Evolutionary conservation across 225 moss, liverwort and hornwort species (phyloP).

Genomic region (Pseudoscleropodium purum): DNA sequence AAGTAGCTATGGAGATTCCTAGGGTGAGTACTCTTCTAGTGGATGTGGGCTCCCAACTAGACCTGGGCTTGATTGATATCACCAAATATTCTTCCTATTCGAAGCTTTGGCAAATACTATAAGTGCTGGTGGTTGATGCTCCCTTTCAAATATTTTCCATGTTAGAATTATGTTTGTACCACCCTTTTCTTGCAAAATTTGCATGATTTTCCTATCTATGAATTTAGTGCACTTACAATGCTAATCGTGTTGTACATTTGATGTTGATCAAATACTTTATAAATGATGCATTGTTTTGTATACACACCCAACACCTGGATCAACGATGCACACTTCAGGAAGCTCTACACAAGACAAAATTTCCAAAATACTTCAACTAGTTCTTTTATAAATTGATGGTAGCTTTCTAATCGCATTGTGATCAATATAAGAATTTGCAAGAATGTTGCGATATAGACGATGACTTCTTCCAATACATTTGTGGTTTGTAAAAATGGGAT

Average conservation of each 20-base stretch:
- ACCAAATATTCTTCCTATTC: constrained; percentile 10
- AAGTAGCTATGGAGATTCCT: background rate
- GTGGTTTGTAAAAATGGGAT: background rate
- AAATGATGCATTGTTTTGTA: constrained; percentile 21
- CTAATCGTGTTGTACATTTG: background rate
- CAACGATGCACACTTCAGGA: background rate
- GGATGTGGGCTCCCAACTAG: background rate
- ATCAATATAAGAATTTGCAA: background rate
- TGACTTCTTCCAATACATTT: background rate
- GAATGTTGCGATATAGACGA: background rate
- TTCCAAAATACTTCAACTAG: background rate
- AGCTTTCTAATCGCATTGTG: background rate
- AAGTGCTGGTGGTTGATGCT: background rate
- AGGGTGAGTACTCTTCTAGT: background rate
- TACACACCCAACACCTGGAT: background rate
- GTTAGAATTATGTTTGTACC: background rate
- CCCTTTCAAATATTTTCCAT: background rate
- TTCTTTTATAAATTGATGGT: background rate
- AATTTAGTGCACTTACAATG: background rate
- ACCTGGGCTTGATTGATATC: constrained; percentile 3
- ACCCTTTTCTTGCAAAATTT: background rate
- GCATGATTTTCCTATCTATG: background rate
- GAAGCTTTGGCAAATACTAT: constrained; percentile 17
- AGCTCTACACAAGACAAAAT: background rate
- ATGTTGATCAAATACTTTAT: constrained; percentile 3